phyloP scores from a whole-genome alignment of 139 green algal genomes.

The Micractinium sp. region DNA sequence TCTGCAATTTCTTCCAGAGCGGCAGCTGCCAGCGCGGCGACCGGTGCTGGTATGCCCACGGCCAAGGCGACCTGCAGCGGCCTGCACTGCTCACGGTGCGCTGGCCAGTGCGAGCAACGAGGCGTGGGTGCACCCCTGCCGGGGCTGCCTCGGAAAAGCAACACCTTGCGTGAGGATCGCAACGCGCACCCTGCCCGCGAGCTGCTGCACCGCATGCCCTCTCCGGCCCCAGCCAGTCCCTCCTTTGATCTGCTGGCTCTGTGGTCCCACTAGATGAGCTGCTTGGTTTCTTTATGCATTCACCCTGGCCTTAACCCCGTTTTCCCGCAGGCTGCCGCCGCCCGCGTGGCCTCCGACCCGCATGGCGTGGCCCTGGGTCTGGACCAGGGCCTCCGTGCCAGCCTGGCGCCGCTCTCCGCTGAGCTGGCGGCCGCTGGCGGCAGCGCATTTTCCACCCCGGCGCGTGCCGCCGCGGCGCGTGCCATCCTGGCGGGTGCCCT shows the following conservation, averaged over 20 bases:
- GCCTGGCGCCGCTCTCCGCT: neutral
- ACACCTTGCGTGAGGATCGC: neutral
- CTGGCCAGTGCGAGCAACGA: no score
- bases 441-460: neutral
- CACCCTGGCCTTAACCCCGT: no score
- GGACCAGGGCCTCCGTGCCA: neutral
- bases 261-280: no score
- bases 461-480: neutral
- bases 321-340: neutral
- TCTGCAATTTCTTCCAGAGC: neutral
- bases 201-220: no score
- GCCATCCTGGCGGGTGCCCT: neutral
- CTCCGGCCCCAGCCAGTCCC: no score
- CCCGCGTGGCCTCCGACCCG: neutral
- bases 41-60: constrained; percentile 12
- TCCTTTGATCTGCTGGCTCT: no score
- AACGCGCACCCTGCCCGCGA: no score
- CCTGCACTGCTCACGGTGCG: neutral
- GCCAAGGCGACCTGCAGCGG: neutral
- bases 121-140: no score
- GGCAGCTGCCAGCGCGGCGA: neutral
- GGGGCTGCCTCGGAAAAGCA: neutral
- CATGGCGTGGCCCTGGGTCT: neutral
- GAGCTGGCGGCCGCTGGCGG: neutral
- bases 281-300: no score